Base-by-base conservation (phyloP, 1,139 yeast genomes). In the Yamadazyma oceani region DNA sequence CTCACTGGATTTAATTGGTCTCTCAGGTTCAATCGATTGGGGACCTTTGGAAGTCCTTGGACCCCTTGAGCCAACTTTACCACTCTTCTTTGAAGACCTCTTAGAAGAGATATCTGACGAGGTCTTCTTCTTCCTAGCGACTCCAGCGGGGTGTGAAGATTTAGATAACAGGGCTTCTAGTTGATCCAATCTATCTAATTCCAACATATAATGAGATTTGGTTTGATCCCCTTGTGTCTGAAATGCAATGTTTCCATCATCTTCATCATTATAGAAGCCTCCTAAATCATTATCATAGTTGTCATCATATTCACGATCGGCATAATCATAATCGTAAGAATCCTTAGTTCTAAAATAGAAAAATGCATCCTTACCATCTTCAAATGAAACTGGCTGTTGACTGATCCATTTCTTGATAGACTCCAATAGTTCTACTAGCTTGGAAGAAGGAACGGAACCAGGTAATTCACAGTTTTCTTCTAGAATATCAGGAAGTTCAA, bases 1-100 rank as follows among this genome's bases (percentile, higher is more conserved):
- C 43, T 78, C 82, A 2, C 80, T 60, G 0, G 83, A 78, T 36
- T 68, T 63, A 21, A 60, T 35, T 2, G 54, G 48, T 19, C 35
- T 42, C 7, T 46, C 44, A 25, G 54, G 57, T 19, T 29, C 24
- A 11, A 29, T 16, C 4, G 11, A 8, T 29, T 35, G 34, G 11
- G 39, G 34, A 15, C 23, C 34, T 17, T 28, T 39, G 5, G 50
- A 26, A 52, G 51, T 31, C 33, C 35, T 31, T 23, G 39, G 27
- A 5, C 26, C 31, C 21, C 37, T 13, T 35, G 46, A 4, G 36
- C 33, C 33, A 10, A 42, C 37, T 30, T 35, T 37, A 17, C 40
- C 26, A 9, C 24, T 37, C 32, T 34, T 34, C 26, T 37, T 12
- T 15, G 34, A 38, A 6, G 31, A 16, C 21, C 17, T 32, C 19